phyloP scores from a whole-genome alignment of 331 rosid genomes.

The Acacia concinna region DNA sequence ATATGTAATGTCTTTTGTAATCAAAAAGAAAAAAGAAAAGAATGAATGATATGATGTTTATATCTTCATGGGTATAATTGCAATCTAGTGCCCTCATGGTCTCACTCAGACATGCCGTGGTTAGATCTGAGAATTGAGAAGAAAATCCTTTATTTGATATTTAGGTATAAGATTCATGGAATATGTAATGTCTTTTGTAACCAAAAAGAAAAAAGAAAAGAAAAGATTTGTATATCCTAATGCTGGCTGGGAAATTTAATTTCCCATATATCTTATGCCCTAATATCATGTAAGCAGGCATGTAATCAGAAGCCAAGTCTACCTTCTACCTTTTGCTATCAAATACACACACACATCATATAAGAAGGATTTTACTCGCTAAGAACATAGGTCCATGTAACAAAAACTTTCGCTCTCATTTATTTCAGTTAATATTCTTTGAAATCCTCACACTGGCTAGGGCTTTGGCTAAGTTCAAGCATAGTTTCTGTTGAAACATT shows the following conservation, averaged over 20 bases:
- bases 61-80: conserved; percentile 8
- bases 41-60: too few species aligned
- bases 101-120: conserved; percentile 11
- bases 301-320: not conserved
- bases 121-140: conserved; percentile 45
- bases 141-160: not conserved
- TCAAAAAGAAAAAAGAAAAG: not conserved
- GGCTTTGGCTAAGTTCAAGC: not conserved
- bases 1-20: not conserved
- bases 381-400: not conserved
- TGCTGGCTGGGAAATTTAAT: not conserved
- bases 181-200: not conserved
- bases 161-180: not conserved
- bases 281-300: not conserved
- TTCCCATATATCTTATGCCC: not conserved
- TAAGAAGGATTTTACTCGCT: not conserved
- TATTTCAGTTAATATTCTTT: not conserved
- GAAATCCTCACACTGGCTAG: not conserved
- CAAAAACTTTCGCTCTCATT: not conserved
- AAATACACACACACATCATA: not conserved
- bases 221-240: too few species aligned
- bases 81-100: conserved; percentile 30
- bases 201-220: not conserved
- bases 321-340: not conserved
- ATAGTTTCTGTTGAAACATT: not conserved